phyloP scores from a whole-genome alignment of 1,139 yeast species.

The Pneumocystis sp. region DNA sequence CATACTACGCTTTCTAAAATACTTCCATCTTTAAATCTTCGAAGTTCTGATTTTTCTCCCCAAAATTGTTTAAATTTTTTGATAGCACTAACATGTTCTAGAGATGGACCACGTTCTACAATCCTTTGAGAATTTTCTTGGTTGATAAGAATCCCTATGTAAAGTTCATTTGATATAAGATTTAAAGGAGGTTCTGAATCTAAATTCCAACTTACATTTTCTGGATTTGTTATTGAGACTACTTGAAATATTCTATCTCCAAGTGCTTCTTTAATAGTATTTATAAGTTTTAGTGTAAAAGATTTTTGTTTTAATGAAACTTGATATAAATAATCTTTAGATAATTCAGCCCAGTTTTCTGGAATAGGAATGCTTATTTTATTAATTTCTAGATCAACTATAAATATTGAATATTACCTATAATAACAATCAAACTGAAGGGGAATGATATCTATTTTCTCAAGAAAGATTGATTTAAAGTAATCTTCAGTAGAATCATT shows the following conservation, averaged over 20 bases:
- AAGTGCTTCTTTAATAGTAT: not conserved
- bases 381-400: not conserved
- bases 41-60: slow-evolving; percentile 73
- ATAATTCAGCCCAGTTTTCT: not conserved
- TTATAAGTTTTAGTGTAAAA: not conserved
- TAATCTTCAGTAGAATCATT: slow-evolving; percentile 73
- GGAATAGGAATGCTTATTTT: not conserved
- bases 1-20: slow-evolving; percentile 85
- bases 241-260: slow-evolving; percentile 24
- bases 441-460: slow-evolving; percentile 38
- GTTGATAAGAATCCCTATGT: slow-evolving; percentile 56
- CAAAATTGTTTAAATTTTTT: slow-evolving; percentile 64
- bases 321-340: not conserved
- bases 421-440: slow-evolving; percentile 14
- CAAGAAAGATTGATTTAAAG: slow-evolving; percentile 69
- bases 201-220: slow-evolving; percentile 28
- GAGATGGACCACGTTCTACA: slow-evolving; percentile 73
- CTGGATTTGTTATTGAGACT: slow-evolving; percentile 31
- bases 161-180: slow-evolving; percentile 25
- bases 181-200: slow-evolving; percentile 32
- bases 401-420: not conserved
- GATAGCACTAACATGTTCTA: slow-evolving; percentile 41
- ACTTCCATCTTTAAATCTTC: slow-evolving; percentile 76
- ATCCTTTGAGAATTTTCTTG: slow-evolving; percentile 62
- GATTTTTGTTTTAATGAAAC: not conserved